A percentile compares a stretch with the other conserved stretches of the same genome.
Conservation (phyloP, 805 yeast species). For the Yarrowia osloensis region DNA sequence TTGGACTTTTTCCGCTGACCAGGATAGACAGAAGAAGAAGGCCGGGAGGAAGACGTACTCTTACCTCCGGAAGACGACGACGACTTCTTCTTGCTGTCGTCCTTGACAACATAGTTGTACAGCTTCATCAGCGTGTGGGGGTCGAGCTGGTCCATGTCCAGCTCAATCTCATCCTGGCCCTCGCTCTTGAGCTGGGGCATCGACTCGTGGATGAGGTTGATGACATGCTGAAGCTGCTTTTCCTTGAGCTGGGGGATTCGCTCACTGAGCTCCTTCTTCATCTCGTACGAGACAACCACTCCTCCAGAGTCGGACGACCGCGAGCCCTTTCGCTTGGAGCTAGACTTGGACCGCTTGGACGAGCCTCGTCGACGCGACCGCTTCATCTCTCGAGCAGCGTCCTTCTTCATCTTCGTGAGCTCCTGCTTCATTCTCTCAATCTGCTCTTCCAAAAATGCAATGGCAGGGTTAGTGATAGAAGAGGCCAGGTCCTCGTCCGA, state of each 20-base stretch:
- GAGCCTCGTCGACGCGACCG: constrained; percentile 52
- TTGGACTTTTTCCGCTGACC: constrained; percentile 50
- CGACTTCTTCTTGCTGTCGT: constrained; percentile 16
- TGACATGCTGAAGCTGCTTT: constrained; percentile 76
- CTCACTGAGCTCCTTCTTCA: constrained; percentile 93
- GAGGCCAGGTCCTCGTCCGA: constrained; percentile 46
- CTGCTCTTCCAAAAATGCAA: constrained; percentile 84
- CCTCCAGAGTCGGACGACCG: constrained; percentile 37
- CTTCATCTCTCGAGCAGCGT: constrained; percentile 34
- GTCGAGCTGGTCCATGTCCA: constrained; percentile 91
- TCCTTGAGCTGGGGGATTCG: constrained; percentile 73
- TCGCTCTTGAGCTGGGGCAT: constrained; percentile 59
- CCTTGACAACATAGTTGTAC: constrained; percentile 72
- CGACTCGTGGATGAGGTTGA: constrained; percentile 79
- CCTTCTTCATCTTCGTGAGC: constrained; percentile 76
- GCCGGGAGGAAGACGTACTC: constrained; percentile 33
- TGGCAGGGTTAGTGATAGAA: constrained; percentile 81
- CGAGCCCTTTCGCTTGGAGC: constrained; percentile 29
- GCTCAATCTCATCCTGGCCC: constrained; percentile 89
- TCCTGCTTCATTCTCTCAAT: constrained; percentile 82
- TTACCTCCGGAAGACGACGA: constrained; percentile 19
- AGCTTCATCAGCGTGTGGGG: constrained; percentile 78
- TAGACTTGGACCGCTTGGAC: constrained; percentile 39
- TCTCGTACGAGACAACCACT: constrained; percentile 75
- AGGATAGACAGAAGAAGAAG: constrained; percentile 28